These are phyloP conservation scores for Nothopassalora personata DNA, from an alignment of 2,329 filamentous ascomycete genomes.

Conservation along the genomic window DNA sequence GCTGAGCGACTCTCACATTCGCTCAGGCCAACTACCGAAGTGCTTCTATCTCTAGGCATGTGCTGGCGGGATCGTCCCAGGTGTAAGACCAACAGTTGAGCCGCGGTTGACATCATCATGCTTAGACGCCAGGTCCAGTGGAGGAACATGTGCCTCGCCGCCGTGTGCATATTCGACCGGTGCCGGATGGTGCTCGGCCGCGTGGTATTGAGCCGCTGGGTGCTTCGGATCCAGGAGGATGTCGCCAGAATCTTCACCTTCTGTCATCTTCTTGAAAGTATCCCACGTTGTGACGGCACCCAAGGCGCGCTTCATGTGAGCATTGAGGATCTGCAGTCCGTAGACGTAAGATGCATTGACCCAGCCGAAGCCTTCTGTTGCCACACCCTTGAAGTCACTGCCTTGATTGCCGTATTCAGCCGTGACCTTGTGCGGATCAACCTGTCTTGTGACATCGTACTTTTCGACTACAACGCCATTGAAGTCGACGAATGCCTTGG, in stretches of 20 bases:
- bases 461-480: constrained; percentile 98
- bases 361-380: constrained; percentile 96
- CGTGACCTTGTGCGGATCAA: constrained; percentile 88
- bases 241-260: constrained; percentile 15
- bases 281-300: constrained; percentile 84
- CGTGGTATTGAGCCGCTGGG: background rate
- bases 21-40: background rate
- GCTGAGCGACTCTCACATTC: background rate
- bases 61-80: background rate
- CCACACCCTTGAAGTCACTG: constrained; percentile 88
- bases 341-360: constrained; percentile 98
- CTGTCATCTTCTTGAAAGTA: constrained; percentile 62
- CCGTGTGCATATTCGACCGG: constrained; percentile 14
- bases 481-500: constrained; percentile 96
- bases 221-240: constrained; percentile 1
- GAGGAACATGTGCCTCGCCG: background rate
- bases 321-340: constrained; percentile 79
- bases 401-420: constrained; percentile 98
- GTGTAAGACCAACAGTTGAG: background rate
- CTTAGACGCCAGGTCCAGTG: background rate
- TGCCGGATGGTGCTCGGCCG: constrained; percentile 13
- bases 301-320: constrained; percentile 82
- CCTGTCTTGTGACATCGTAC: constrained; percentile 87
- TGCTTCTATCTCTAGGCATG: background rate
- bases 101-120: constrained; percentile 14